These are phyloP conservation scores for Monosporascus sp. DNA, from an alignment of 2,329 filamentous ascomycete species.

Conservation along the genomic window DNA sequence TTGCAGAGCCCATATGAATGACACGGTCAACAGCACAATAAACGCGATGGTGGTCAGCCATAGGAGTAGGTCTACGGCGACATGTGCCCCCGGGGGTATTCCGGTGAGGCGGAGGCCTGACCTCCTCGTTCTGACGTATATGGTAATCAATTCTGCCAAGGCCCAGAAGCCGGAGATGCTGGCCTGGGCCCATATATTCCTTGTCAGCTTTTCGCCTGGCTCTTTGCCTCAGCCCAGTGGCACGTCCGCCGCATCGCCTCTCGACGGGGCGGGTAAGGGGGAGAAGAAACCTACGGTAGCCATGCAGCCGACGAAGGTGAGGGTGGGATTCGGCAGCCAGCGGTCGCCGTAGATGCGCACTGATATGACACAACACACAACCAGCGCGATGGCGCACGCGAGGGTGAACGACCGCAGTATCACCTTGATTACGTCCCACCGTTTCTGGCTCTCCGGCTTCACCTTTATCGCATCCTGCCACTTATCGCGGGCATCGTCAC, in stretches of 20 bases:
- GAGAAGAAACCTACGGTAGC: background rate
- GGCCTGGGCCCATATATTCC: background rate
- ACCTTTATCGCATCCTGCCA: background rate
- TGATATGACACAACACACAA: no score
- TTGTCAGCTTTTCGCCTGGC: background rate
- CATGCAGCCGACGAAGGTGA: background rate
- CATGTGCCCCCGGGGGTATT: background rate
- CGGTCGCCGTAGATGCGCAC: background rate
- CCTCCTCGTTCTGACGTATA: background rate
- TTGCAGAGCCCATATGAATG: fast-evolving
- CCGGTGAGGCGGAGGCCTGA: background rate
- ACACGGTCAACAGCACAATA: background rate
- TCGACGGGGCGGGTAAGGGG: background rate
- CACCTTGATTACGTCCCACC: background rate
- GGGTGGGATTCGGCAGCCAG: fast-evolving
- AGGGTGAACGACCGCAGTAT: background rate
- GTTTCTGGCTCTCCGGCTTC: background rate
- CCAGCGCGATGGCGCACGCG: background rate
- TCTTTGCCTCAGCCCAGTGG: background rate
- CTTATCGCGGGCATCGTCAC: background rate
- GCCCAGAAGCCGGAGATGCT: background rate
- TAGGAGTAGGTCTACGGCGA: background rate
- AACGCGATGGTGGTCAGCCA: background rate
- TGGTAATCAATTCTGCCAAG: background rate
- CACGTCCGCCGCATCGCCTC: background rate